Evolutionary conservation across 2,329 filamentous ascomycete species (phyloP).

Genomic region (Fusarium zealandicum): DNA sequence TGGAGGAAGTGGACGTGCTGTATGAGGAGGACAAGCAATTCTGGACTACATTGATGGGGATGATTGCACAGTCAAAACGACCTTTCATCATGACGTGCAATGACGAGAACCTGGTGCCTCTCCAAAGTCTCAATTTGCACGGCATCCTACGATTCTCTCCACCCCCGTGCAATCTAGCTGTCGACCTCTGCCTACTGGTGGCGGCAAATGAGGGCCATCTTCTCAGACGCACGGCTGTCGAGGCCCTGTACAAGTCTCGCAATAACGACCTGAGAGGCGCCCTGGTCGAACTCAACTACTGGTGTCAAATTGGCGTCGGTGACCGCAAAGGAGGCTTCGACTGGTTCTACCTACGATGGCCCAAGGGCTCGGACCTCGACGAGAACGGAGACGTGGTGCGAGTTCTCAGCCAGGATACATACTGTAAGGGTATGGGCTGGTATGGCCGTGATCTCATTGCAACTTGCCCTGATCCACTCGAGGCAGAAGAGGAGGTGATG

Average conservation of each 20-base stretch:
- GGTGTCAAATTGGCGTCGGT: slow-evolving; percentile 95
- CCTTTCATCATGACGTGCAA: slow-evolving; percentile 97
- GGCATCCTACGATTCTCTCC: slow-evolving; percentile 80
- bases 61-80: slow-evolving; percentile 85
- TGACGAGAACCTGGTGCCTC: slow-evolving; percentile 81
- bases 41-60: slow-evolving; percentile 79
- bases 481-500: slow-evolving; percentile 68
- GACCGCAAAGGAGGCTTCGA: slow-evolving; percentile 87
- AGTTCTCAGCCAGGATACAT: slow-evolving; percentile 83
- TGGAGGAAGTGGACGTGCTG: slow-evolving; percentile 92
- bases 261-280: slow-evolving; percentile 78
- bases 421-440: slow-evolving; percentile 79
- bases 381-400: slow-evolving; percentile 72
- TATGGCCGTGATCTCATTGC: slow-evolving; percentile 67
- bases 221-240: slow-evolving; percentile 70
- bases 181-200: slow-evolving; percentile 81
- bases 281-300: slow-evolving; percentile 87
- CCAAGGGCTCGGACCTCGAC: slow-evolving; percentile 73
- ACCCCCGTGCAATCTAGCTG: slow-evolving; percentile 71
- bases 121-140: slow-evolving; percentile 78
- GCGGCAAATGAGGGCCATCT: slow-evolving; percentile 91
- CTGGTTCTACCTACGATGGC: slow-evolving; percentile 86
- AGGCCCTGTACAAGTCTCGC: slow-evolving; percentile 73
- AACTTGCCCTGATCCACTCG: slow-evolving; percentile 45
- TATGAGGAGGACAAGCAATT: slow-evolving; percentile 97